Conservation (phyloP, 2,329 filamentous ascomycete species). For the Periconia digitata region DNA sequence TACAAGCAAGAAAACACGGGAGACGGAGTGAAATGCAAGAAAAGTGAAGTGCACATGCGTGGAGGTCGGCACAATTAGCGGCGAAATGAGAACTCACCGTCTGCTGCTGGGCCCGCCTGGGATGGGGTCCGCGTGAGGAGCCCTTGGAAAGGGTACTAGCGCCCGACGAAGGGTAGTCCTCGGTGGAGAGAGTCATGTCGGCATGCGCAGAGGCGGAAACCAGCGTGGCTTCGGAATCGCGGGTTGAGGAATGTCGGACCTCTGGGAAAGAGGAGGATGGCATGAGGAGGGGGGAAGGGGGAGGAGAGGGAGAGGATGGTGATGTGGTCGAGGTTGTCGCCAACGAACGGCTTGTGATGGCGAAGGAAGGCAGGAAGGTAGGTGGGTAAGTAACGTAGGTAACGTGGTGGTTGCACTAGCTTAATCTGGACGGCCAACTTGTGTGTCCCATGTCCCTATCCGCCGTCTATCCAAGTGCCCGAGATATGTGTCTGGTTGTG, state of each 20-base stretch:
- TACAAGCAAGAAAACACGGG: not conserved
- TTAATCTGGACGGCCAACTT: no score
- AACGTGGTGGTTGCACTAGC: no score
- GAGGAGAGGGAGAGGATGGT: conserved; percentile 3
- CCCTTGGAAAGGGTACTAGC: conserved; percentile 49
- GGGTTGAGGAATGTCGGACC: conserved; percentile 9
- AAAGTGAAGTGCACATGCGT: not conserved
- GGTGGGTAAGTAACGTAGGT: no score
- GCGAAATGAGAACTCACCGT: conserved; percentile 33
- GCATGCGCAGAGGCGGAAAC: conserved; percentile 13
- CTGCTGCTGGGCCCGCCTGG: conserved; percentile 29
- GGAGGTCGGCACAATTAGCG: not conserved
- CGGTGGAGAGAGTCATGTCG: conserved; percentile 28
- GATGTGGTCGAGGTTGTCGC: not conserved
- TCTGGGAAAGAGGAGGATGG: conserved; percentile 6
- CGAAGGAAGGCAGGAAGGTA: no score
- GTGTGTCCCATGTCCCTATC: no score
- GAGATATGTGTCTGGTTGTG: no score
- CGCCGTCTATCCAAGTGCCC: no score
- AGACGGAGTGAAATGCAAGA: conserved; percentile 10
- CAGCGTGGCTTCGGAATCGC: conserved; percentile 19
- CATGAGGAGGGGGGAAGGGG: conserved; percentile 14
- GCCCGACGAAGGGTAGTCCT: conserved; percentile 33
- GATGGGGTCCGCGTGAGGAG: conserved; percentile 63
- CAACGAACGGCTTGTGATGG: no score